phyloP scores from a whole-genome alignment of 306 rosid genomes.

The Rosa rugosa region DNA sequence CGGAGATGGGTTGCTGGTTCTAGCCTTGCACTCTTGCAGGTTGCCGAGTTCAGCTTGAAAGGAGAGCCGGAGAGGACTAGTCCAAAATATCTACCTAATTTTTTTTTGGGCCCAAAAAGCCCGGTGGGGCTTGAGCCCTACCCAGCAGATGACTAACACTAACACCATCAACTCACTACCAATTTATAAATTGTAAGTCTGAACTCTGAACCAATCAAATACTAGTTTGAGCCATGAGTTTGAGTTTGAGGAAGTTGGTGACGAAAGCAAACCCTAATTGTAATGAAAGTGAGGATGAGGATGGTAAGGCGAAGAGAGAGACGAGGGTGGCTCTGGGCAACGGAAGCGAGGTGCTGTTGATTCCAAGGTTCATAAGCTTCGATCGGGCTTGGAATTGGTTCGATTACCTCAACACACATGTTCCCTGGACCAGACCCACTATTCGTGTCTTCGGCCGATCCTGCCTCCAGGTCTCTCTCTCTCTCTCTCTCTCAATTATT shows the following conservation, averaged over 20 bases:
- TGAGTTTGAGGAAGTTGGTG: slow-evolving; percentile 57
- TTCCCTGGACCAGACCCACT: slow-evolving; percentile 91
- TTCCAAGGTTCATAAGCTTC: slow-evolving; percentile 49
- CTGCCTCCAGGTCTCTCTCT: slow-evolving; percentile 60
- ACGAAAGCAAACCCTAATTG: slow-evolving; percentile 34
- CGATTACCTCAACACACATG: slow-evolving; percentile 55
- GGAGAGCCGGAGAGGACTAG: too few relatives aligned
- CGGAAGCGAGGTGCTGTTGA: slow-evolving; percentile 71
- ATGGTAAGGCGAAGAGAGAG: slow-evolving; percentile 35
- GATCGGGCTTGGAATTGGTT: slow-evolving; percentile 78
- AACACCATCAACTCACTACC: too few relatives aligned
- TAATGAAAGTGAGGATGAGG: slow-evolving; percentile 14
- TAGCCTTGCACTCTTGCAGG: too few relatives aligned
- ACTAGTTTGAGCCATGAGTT: slow-evolving; percentile 29
- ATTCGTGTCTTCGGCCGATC: slow-evolving; percentile 74
- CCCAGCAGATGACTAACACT: too few relatives aligned
- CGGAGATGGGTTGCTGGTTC: too few relatives aligned
- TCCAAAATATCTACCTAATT: too few relatives aligned
- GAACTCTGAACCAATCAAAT: too few relatives aligned
- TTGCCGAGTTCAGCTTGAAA: too few relatives aligned
- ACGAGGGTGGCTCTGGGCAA: slow-evolving; percentile 57
- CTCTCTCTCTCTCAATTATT: neutral
- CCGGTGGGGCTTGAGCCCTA: too few relatives aligned
- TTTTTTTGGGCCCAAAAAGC: too few relatives aligned
- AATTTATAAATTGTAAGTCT: too few relatives aligned